Percentiles rank a stretch among this genome's conserved stretches.
phyloP scores from a whole-genome alignment of 768 basidiomycete species.

The Boletus huronensis region DNA sequence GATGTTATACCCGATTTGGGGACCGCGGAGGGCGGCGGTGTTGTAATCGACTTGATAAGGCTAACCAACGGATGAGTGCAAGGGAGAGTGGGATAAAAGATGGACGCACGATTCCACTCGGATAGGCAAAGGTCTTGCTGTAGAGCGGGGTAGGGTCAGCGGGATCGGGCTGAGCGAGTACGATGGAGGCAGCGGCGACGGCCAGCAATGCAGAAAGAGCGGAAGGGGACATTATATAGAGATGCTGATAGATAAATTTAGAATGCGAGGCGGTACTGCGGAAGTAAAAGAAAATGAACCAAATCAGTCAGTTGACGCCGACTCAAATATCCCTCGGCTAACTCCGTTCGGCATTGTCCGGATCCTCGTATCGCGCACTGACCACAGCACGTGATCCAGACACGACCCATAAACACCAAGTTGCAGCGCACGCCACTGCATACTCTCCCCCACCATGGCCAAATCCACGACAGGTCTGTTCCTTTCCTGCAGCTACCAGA shows the following conservation, averaged over 20 bases:
- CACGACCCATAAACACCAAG: constrained; percentile 25
- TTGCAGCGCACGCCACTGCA: constrained; percentile 1
- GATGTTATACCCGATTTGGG: constrained; percentile 61
- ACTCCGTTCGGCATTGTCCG: constrained; percentile 3
- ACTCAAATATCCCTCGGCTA: constrained; percentile 25
- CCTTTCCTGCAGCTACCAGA: background rate
- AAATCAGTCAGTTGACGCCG: background rate
- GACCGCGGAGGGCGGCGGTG: constrained; percentile 44
- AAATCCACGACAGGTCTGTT: constrained; percentile 48
- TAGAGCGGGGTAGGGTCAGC: constrained; percentile 47
- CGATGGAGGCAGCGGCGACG: constrained; percentile 30
- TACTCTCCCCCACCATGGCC: constrained; percentile 39
- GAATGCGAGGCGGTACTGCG: background rate
- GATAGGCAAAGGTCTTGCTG: constrained; percentile 44
- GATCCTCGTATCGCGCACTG: constrained; percentile 12
- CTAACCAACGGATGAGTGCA: constrained; percentile 23
- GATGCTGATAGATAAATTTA: constrained; percentile 2
- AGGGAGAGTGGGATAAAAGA: background rate
- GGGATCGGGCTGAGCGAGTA: constrained; percentile 33
- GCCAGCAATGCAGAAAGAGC: constrained; percentile 39
- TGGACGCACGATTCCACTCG: constrained; percentile 39
- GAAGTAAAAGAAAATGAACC: background rate
- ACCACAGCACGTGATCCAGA: constrained; percentile 29
- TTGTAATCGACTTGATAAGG: constrained; percentile 49
- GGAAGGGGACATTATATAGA: constrained; percentile 35